Percentiles rank a stretch among this genome's conserved stretches.
phyloP scores from a whole-genome alignment of 1,284 basidiomycete genomes.

The Rhodotorula sp. region DNA sequence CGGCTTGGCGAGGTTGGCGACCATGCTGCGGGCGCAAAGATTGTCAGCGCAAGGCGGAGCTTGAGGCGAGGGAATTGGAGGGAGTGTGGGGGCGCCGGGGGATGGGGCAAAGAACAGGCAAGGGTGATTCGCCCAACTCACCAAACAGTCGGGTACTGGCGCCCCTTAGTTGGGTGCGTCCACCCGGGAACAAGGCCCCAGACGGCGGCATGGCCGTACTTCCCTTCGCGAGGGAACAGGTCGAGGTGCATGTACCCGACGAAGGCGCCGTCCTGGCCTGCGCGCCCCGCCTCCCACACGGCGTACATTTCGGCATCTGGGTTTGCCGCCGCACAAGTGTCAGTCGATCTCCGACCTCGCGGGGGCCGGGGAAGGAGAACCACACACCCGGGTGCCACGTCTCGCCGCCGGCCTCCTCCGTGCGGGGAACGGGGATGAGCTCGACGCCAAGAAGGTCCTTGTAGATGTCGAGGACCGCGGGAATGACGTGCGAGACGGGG shows the following conservation, averaged over 20 bases:
- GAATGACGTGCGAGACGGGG: conserved; percentile 75
- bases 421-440: conserved; percentile 62
- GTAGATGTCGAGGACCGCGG: conserved; percentile 75
- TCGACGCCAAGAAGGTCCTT: conserved; percentile 72
- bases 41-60: not conserved
- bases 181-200: conserved; percentile 61
- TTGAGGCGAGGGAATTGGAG: conserved; percentile 48
- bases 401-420: conserved; percentile 26
- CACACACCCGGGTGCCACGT: conserved; percentile 39
- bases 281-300: conserved; percentile 68
- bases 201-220: conserved; percentile 83
- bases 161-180: conserved; percentile 55
- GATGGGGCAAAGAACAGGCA: not conserved
- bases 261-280: conserved; percentile 13
- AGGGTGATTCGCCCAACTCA: not conserved
- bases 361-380: not conserved
- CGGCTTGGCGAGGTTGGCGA: conserved; percentile 80
- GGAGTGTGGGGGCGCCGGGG: not conserved
- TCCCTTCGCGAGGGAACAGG: conserved; percentile 70
- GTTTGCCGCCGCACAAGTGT: not conserved
- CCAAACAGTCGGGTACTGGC: conserved; percentile 62
- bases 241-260: conserved; percentile 81
- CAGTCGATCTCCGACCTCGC: not conserved
- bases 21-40: conserved; percentile 61
- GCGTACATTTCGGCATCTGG: conserved; percentile 64